Evolutionary conservation across 2,329 filamentous ascomycete genomes (phyloP).

Genomic region (Penicillium sp.): DNA sequence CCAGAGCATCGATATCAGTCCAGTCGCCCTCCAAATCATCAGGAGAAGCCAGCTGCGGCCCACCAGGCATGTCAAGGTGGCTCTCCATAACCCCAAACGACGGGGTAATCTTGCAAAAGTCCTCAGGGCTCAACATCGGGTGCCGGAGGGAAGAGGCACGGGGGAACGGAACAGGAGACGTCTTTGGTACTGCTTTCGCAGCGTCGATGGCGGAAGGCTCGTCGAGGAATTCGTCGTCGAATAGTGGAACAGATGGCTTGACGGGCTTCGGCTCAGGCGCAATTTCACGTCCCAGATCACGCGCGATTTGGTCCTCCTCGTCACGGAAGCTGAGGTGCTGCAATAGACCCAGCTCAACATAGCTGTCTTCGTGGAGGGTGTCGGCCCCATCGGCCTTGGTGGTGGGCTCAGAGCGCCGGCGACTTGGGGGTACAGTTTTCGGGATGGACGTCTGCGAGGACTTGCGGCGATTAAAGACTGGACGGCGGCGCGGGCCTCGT

Average conservation of each 20-base stretch:
- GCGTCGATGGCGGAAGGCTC: background rate
- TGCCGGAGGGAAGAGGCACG: slow-evolving; percentile 1
- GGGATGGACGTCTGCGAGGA: slow-evolving; percentile 27
- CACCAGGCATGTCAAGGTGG: background rate
- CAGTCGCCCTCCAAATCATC: slow-evolving; percentile 2
- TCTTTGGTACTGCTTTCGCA: background rate
- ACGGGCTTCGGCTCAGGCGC: slow-evolving; percentile 1
- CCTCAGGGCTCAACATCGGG: background rate
- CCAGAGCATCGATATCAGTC: slow-evolving; percentile 4
- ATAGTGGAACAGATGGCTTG: background rate
- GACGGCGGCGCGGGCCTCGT: slow-evolving; percentile 24
- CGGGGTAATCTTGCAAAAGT: background rate
- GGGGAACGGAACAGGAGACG: background rate
- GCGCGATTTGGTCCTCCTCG: slow-evolving; percentile 4
- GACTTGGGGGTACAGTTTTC: slow-evolving; percentile 66
- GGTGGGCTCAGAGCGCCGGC: slow-evolving; percentile 45
- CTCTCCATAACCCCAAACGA: background rate
- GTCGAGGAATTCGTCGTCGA: slow-evolving; percentile 2
- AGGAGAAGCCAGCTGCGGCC: background rate
- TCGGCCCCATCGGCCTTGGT: background rate
- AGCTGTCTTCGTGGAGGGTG: slow-evolving; percentile 2
- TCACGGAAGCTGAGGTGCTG: slow-evolving; percentile 9
- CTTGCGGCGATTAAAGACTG: slow-evolving; percentile 29
- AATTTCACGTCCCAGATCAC: slow-evolving; percentile 4
- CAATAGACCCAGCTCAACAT: slow-evolving; percentile 2